Evolutionary conservation across 176 grass and related monocot species (phyloP).

Genomic region (Juncus inflexus): DNA sequence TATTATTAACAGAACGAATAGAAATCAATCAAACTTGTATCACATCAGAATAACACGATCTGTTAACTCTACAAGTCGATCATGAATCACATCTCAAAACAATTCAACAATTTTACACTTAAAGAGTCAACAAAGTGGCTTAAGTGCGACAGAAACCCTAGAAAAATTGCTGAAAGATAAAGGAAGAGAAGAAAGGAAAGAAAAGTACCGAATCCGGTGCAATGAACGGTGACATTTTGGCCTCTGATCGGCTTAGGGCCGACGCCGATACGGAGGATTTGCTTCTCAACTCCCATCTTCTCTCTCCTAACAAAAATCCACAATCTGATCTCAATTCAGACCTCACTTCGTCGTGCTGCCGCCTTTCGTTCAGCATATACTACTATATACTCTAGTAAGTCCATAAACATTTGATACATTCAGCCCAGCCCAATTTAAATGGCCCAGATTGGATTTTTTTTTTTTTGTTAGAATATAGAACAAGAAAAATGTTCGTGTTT

Average conservation of each 20-base stretch:
- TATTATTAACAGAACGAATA: background rate
- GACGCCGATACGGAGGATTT: conserved; percentile 54
- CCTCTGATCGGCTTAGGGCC: conserved; percentile 78
- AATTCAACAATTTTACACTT: conserved; percentile 9
- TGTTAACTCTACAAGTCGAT: background rate
- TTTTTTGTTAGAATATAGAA: too few species aligned
- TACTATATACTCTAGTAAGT: background rate
- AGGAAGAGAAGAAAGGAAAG: background rate
- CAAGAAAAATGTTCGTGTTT: too few species aligned
- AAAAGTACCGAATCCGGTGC: conserved; percentile 78
- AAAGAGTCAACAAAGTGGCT: background rate
- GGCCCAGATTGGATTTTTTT: too few species aligned
- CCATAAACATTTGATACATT: too few species aligned
- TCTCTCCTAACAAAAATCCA: background rate
- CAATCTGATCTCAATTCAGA: conserved; percentile 5
- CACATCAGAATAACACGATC: conserved; percentile 4
- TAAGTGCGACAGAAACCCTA: background rate
- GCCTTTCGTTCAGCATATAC: background rate
- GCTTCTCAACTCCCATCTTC: conserved; percentile 74
- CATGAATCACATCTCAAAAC: background rate
- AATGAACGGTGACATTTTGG: conserved; percentile 94
- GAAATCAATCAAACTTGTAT: background rate
- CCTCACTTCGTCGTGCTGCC: background rate
- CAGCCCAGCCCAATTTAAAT: too few species aligned
- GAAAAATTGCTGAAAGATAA: conserved; percentile 10